Percentiles rank a stretch among this genome's conserved stretches.
Conservation (phyloP, 441 rosid species). For the Populus trichocarpa region DNA sequence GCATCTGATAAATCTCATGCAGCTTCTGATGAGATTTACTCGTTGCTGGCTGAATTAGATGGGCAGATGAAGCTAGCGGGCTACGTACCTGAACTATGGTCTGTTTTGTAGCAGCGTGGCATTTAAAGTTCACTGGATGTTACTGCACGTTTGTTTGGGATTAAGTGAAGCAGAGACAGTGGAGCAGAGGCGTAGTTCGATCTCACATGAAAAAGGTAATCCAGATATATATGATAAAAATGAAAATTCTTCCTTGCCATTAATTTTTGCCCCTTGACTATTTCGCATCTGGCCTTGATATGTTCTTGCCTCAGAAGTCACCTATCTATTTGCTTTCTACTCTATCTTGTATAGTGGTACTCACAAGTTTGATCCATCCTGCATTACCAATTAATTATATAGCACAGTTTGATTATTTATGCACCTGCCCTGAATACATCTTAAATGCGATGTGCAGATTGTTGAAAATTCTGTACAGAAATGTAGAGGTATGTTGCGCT, state of each 20-base stretch:
- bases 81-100: not conserved
- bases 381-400: not conserved
- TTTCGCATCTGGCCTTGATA: not conserved
- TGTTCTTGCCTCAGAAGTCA: not conserved
- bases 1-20: constrained; percentile 23
- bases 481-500: not conserved
- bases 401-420: not conserved
- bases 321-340: not conserved
- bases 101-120: not conserved
- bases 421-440: not conserved
- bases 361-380: not conserved
- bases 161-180: not conserved
- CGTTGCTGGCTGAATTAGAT: constrained; percentile 20
- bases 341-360: not conserved
- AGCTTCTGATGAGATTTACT: constrained; percentile 22
- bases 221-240: not conserved
- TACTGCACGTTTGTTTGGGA: not conserved
- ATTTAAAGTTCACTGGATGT: not conserved
- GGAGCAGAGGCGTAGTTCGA: not conserved
- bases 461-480: not conserved
- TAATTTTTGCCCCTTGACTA: not conserved
- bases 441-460: not conserved
- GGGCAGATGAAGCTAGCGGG: constrained; percentile 21
- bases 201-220: not conserved
- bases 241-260: not conserved